Evolutionary conservation across 768 basidiomycete species (phyloP), one percentile per base, ranked within the genome.

Genomic region (Amanita pseudoporphyria): DNA sequence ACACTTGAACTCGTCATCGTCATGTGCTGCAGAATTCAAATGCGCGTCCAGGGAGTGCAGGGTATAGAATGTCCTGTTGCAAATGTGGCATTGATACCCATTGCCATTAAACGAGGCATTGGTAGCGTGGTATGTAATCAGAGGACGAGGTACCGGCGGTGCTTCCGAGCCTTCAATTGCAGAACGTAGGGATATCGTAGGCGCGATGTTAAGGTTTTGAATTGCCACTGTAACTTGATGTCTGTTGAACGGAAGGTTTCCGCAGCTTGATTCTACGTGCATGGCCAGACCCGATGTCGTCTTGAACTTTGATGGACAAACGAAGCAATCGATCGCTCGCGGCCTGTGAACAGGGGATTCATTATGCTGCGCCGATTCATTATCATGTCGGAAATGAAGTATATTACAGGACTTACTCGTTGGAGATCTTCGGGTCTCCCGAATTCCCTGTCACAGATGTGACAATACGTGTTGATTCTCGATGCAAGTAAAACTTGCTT

Each of bases 241-340:
- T 16, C 72, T 61, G 28, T 58, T 64, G 39, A 72, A 56, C 10
- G 60, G 60, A 40, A 65, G 19, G 14, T 31, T 12, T 6, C 14
- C 60, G 46, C 69, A 70, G 0, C 69, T 71, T 3, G 64, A 64
- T 52, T 73, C 72, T 46, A 73, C 57, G 52, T 74, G 72, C 9
- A 59, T 56, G 0, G 68, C 64, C 5, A 72, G 60, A 1, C 63
- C 64, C 18, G 71, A 70, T 3, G 64, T 58, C 12, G 59, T 60
- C 44, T 64, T 67, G 56, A 69, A 71, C 32, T 47, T 58, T 26
- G 57, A 54, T 13, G 41, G 31, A 55, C 68, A 73, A 13, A 26
- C 40, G 6, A 49, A 32, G 31, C 48, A 49, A 3, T 21, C 14
- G 9, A 28, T 22, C 6, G 9, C 31, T 26, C 32, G 30, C 16